Evolutionary conservation across 2,329 filamentous ascomycete genomes (phyloP).

Genomic region (Colletotrichum gigasporum): DNA sequence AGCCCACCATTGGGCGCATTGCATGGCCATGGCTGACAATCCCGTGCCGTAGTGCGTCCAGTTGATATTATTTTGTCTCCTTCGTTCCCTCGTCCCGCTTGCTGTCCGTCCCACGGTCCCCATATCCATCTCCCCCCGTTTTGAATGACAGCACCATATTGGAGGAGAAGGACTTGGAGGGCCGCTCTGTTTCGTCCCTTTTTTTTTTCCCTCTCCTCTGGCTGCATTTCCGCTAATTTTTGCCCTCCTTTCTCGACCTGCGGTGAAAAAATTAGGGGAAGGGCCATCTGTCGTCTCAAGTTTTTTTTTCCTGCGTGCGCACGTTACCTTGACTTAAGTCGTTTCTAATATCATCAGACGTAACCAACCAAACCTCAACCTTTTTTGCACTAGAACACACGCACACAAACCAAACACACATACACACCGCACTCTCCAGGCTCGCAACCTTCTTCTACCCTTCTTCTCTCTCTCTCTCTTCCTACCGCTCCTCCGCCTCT

Average conservation of each 20-base stretch:
- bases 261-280: background rate
- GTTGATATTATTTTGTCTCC: slow-evolving; percentile 25
- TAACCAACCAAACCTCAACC: slow-evolving; percentile 12
- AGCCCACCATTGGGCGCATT: slow-evolving; percentile 5
- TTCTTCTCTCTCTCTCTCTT: slow-evolving; percentile 8
- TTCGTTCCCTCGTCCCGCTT: slow-evolving; percentile 19
- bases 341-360: slow-evolving; percentile 17
- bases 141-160: slow-evolving; percentile 27
- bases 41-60: slow-evolving; percentile 6
- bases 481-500: background rate
- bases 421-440: background rate
- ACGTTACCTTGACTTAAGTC: slow-evolving; percentile 9
- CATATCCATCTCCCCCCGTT: slow-evolving; percentile 24
- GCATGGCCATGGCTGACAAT: slow-evolving; percentile 18
- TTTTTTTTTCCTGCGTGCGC: background rate
- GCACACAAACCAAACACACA: slow-evolving; percentile 3
- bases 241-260: background rate
- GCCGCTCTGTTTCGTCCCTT: slow-evolving; percentile 19
- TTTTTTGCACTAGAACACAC: slow-evolving; percentile 18
- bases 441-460: background rate
- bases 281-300: slow-evolving; percentile 15
- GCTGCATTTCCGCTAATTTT: slow-evolving; percentile 4
- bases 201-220: background rate
- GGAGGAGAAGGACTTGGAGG: slow-evolving; percentile 10
- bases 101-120: slow-evolving; percentile 19